phyloP scores from a whole-genome alignment of 495 filamentous ascomycete species.

The Parmelia sp. region DNA sequence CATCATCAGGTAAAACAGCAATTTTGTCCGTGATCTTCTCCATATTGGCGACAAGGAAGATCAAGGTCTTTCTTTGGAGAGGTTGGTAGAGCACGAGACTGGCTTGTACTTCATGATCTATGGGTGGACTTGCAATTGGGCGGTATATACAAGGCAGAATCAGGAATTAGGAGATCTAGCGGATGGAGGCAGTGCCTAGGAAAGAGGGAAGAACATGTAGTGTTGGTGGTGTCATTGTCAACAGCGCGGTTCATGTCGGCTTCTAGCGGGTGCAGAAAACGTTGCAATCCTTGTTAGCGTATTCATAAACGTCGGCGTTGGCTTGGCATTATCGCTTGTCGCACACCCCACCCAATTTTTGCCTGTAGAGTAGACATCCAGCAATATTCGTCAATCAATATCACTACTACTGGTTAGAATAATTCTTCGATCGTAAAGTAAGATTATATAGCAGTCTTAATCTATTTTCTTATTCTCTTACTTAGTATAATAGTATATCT shows the following conservation, averaged over 20 bases:
- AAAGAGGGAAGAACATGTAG: not conserved
- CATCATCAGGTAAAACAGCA: constrained; percentile 73
- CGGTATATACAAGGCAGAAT: not conserved
- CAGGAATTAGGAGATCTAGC: not conserved
- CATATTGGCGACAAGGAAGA: constrained; percentile 41
- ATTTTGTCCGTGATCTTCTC: constrained; percentile 97
- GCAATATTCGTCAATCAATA: too few relatives aligned
- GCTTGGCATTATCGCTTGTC: too few relatives aligned
- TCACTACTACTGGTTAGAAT: too few relatives aligned
- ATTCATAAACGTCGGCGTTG: too few relatives aligned
- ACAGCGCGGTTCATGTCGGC: not conserved
- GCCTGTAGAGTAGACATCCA: too few relatives aligned
- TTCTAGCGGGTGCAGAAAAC: too few relatives aligned
- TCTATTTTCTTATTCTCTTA: too few relatives aligned
- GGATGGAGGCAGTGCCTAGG: not conserved
- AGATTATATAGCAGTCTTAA: too few relatives aligned
- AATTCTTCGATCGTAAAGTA: too few relatives aligned
- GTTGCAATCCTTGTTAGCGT: too few relatives aligned
- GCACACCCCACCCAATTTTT: too few relatives aligned
- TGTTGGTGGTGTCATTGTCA: not conserved
- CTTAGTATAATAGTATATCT: too few relatives aligned
- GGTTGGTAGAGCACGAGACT: not conserved
- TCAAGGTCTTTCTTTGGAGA: not conserved
- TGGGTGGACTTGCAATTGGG: not conserved
- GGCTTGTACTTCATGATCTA: not conserved